Evolutionary conservation across 1,284 basidiomycete species (phyloP).

Genomic region (Leccinum angustisporum): DNA sequence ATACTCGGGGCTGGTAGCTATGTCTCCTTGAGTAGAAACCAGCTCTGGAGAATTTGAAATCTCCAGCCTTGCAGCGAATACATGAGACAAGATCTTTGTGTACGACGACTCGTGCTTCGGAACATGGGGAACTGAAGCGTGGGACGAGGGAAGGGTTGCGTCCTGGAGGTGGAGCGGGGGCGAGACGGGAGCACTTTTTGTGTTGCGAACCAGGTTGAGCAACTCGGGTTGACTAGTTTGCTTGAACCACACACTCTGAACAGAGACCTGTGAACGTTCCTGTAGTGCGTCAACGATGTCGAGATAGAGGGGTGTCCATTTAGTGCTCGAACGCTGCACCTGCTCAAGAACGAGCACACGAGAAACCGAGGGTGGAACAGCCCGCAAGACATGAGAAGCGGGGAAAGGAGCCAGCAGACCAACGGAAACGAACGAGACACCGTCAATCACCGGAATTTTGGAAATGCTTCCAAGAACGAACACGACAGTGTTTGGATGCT

Average conservation of each 20-base stretch:
- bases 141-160: conserved; percentile 22
- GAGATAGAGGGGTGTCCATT: conserved; percentile 88
- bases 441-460: conserved; percentile 47
- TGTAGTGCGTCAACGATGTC: conserved; percentile 80
- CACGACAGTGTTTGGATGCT: conserved; percentile 64
- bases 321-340: conserved; percentile 71
- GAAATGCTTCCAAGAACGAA: conserved; percentile 68
- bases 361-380: conserved; percentile 64
- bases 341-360: conserved; percentile 87
- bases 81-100: conserved; percentile 81
- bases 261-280: conserved; percentile 50
- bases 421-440: conserved; percentile 66
- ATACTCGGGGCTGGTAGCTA: conserved; percentile 89
- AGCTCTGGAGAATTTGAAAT: conserved; percentile 83
- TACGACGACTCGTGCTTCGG: conserved; percentile 92
- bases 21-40: conserved; percentile 63
- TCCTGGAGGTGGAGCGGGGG: conserved; percentile 49
- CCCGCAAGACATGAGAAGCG: conserved; percentile 58
- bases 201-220: conserved; percentile 46
- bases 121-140: conserved; percentile 50
- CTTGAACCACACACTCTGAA: conserved; percentile 64
- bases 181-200: conserved; percentile 37
- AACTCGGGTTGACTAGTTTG: conserved; percentile 48
- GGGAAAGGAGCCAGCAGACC: conserved; percentile 78
- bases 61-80: conserved; percentile 84